A percentile compares a stretch with the other conserved stretches of the same genome.
Evolutionary conservation across 139 green algal genomes (phyloP).

Genomic region (Micractinium sp.): DNA sequence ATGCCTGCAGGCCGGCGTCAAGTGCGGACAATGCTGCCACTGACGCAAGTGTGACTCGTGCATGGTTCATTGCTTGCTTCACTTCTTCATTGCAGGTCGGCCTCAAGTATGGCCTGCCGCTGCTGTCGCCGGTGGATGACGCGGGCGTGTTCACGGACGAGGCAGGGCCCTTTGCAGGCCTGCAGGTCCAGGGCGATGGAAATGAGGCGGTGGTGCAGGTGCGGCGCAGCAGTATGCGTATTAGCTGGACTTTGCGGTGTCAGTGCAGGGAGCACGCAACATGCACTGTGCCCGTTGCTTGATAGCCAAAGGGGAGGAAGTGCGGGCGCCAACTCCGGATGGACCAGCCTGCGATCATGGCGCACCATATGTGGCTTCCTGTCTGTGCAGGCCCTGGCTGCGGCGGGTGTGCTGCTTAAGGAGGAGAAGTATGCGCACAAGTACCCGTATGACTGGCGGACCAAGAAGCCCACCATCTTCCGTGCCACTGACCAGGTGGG

Average conservation of each 20-base stretch:
- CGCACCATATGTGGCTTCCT: not conserved
- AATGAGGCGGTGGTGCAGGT: slow-evolving; percentile 33
- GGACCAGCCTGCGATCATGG: not conserved
- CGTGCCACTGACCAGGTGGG: slow-evolving; percentile 95
- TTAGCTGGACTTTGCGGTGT: too few relatives aligned
- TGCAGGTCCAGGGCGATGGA: slow-evolving; percentile 65
- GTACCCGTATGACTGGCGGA: slow-evolving; percentile 99
- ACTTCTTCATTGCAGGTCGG: slow-evolving; percentile 64
- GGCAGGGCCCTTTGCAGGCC: slow-evolving; percentile 85
- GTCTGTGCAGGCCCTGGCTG: slow-evolving; percentile 69
- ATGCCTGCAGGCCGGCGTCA: not conserved
- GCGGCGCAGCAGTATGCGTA: not conserved
- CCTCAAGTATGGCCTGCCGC: slow-evolving; percentile 81
- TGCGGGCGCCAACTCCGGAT: not conserved
- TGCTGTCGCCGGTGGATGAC: slow-evolving; percentile 97
- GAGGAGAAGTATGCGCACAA: slow-evolving; percentile 97
- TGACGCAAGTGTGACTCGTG: too few relatives aligned
- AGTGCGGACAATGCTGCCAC: not conserved
- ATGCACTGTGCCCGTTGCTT: not conserved
- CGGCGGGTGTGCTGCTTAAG: slow-evolving; percentile 76
- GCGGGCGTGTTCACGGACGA: slow-evolving; percentile 93
- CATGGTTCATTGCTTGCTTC: too few relatives aligned
- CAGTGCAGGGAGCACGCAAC: too few relatives aligned
- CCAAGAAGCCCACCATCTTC: slow-evolving; percentile 99
- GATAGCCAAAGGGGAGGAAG: not conserved